Percentiles rank a stretch among this genome's conserved stretches.
phyloP scores from a whole-genome alignment of 371 early-diverging fungal species.

The Lichtheimia ramosa region DNA sequence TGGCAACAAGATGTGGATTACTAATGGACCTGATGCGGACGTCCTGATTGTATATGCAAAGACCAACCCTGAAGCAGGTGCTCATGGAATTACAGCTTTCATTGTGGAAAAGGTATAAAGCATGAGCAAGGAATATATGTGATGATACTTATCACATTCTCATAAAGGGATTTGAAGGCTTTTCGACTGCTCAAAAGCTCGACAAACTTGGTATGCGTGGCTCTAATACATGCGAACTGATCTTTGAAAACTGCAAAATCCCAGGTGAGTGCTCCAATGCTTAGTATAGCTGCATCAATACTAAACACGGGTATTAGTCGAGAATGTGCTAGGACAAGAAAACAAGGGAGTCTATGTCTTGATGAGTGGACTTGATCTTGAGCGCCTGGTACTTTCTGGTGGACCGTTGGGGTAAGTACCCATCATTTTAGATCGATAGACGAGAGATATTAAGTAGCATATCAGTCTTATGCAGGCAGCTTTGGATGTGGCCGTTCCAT shows the following conservation, averaged over 20 bases:
- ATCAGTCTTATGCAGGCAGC: slow-evolving; percentile 86
- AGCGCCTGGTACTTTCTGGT: slow-evolving; percentile 90
- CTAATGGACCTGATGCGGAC: slow-evolving; percentile 96
- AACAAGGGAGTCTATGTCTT: slow-evolving; percentile 96
- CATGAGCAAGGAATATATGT: not conserved
- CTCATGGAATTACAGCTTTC: slow-evolving; percentile 94
- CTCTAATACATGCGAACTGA: slow-evolving; percentile 93
- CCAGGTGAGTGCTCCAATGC: slow-evolving; percentile 54
- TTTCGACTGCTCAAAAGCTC: slow-evolving; percentile 85
- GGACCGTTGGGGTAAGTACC: slow-evolving; percentile 86
- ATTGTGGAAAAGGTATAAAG: slow-evolving; percentile 78
- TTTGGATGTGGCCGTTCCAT: slow-evolving; percentile 82
- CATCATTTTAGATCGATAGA: not conserved
- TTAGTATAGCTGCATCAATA: not conserved
- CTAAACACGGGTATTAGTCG: slow-evolving; percentile 34
- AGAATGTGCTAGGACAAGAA: slow-evolving; percentile 87
- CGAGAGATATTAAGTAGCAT: not conserved
- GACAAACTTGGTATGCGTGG: slow-evolving; percentile 99
- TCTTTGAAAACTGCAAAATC: slow-evolving; percentile 93
- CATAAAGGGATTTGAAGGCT: slow-evolving; percentile 65
- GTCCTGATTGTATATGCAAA: slow-evolving; percentile 95
- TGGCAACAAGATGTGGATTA: slow-evolving; percentile 97
- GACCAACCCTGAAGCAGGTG: slow-evolving; percentile 79
- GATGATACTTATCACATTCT: not conserved
- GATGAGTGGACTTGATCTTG: slow-evolving; percentile 94